Conservation (phyloP, 2,329 filamentous ascomycete genomes). For the Thielaviopsis musarum region DNA sequence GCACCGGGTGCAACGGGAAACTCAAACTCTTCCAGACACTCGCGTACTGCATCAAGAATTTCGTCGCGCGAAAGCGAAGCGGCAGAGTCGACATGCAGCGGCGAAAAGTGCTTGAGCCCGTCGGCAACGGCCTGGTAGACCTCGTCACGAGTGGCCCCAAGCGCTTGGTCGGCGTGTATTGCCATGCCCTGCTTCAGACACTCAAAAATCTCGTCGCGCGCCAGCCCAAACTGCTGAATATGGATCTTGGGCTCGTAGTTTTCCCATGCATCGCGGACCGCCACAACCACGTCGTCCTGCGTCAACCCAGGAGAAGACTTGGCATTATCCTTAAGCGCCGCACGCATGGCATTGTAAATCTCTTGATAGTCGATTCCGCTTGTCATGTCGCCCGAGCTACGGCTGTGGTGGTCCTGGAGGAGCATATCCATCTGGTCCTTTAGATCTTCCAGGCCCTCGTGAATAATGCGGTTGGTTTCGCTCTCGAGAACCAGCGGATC, state of each 20-base stretch:
- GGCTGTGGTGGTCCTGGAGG: slow-evolving; percentile 56
- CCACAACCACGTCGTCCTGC: slow-evolving; percentile 70
- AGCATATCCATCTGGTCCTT: slow-evolving; percentile 70
- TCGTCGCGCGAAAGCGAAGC: slow-evolving; percentile 62
- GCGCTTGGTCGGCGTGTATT: slow-evolving; percentile 43
- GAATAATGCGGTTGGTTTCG: slow-evolving; percentile 52
- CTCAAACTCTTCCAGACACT: slow-evolving; percentile 75
- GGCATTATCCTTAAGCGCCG: slow-evolving; percentile 47
- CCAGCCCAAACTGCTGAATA: slow-evolving; percentile 75
- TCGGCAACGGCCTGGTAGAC: slow-evolving; percentile 75
- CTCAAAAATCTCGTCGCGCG: slow-evolving; percentile 75
- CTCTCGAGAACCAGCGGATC: not conserved
- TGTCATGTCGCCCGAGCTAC: slow-evolving; percentile 46
- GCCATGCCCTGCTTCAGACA: slow-evolving; percentile 76
- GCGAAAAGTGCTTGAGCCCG: slow-evolving; percentile 63
- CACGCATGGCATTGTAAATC: slow-evolving; percentile 70
- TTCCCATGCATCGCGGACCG: slow-evolving; percentile 82
- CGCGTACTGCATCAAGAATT: slow-evolving; percentile 65
- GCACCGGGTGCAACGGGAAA: slow-evolving; percentile 47
- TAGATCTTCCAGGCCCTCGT: slow-evolving; percentile 65
- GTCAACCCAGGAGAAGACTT: slow-evolving; percentile 34
- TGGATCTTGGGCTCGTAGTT: slow-evolving; percentile 89
- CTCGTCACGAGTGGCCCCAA: slow-evolving; percentile 61
- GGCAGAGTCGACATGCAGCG: slow-evolving; percentile 43
- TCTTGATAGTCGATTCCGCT: slow-evolving; percentile 59